phyloP scores from a whole-genome alignment of 345 rosid species.

The Salix caprea region DNA sequence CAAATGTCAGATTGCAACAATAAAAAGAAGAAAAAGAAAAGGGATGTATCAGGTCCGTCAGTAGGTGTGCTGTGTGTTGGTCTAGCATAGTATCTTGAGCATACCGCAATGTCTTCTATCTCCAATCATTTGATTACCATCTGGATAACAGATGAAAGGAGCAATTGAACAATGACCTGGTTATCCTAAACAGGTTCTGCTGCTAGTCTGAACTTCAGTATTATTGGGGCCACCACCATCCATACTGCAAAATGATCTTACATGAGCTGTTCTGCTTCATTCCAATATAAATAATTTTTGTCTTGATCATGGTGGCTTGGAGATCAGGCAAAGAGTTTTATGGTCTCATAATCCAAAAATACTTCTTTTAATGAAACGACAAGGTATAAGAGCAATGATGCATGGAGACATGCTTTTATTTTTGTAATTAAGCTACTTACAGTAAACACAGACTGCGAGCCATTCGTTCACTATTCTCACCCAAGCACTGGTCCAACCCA shows the following conservation, averaged over 20 bases:
- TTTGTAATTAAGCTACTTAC: slow-evolving; percentile 40
- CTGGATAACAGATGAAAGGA: slow-evolving; percentile 4
- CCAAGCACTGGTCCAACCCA: slow-evolving; percentile 99
- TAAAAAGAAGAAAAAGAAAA: slow-evolving; percentile 3
- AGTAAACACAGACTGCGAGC: slow-evolving; percentile 84
- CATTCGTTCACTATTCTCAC: slow-evolving; percentile 87
- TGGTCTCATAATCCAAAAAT: no score
- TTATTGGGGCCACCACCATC: slow-evolving; percentile 77
- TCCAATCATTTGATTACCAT: neutral
- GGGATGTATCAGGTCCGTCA: neutral
- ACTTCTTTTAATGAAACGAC: no score
- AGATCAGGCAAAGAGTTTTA: neutral
- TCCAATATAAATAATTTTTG: neutral
- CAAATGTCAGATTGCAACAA: neutral
- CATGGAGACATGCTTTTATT: no score
- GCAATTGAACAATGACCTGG: neutral
- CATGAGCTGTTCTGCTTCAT: neutral
- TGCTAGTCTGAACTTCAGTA: slow-evolving; percentile 48
- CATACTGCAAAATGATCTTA: slow-evolving; percentile 51
- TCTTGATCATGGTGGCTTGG: neutral
- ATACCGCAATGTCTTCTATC: slow-evolving; percentile 1
- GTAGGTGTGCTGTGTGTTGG: neutral
- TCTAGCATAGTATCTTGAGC: neutral
- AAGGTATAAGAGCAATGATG: no score
- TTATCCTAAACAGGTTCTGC: slow-evolving; percentile 28